These are phyloP conservation scores for Cercospora berteroae DNA, from an alignment of 2,329 filamentous ascomycete species.

Conservation along the genomic window DNA sequence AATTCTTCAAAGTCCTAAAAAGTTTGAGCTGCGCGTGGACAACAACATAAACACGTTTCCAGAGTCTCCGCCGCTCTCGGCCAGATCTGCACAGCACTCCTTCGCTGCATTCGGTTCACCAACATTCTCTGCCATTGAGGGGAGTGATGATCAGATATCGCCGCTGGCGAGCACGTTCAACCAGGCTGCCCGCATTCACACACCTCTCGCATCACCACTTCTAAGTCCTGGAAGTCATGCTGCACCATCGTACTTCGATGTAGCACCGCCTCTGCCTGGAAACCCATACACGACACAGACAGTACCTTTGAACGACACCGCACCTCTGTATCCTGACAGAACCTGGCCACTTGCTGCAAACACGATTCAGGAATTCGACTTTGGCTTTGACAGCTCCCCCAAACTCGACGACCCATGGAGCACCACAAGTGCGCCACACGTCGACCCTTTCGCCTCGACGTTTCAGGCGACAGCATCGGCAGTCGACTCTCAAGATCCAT, in stretches of 20 bases:
- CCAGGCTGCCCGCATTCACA: conserved; percentile 33
- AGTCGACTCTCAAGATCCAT: conserved; percentile 26
- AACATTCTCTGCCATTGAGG: conserved; percentile 22
- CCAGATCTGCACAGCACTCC: conserved; percentile 41
- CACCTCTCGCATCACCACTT: conserved; percentile 33
- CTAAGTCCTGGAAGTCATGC: conserved; percentile 26
- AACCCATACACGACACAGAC: conserved; percentile 27
- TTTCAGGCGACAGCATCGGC: conserved; percentile 19
- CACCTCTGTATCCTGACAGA: conserved; percentile 32
- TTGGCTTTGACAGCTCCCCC: conserved; percentile 33
- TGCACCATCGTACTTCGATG: conserved; percentile 27
- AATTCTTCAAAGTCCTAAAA: conserved; percentile 45
- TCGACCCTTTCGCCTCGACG: conserved; percentile 14
- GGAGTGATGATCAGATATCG: conserved; percentile 33
- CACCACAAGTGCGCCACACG: conserved; percentile 18
- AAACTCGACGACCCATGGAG: conserved; percentile 23
- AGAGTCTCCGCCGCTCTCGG: conserved; percentile 48
- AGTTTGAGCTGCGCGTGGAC: conserved; percentile 51
- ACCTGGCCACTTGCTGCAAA: conserved; percentile 27
- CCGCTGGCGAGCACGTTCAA: conserved; percentile 35
- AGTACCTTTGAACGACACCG: conserved; percentile 33
- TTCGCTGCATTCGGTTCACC: conserved; percentile 37
- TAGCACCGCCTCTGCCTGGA: conserved; percentile 19
- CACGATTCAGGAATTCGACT: conserved; percentile 35
- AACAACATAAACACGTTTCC: conserved; percentile 43